phyloP scores from a whole-genome alignment of 2,329 filamentous ascomycete genomes.

The Aspergillus ustus region DNA sequence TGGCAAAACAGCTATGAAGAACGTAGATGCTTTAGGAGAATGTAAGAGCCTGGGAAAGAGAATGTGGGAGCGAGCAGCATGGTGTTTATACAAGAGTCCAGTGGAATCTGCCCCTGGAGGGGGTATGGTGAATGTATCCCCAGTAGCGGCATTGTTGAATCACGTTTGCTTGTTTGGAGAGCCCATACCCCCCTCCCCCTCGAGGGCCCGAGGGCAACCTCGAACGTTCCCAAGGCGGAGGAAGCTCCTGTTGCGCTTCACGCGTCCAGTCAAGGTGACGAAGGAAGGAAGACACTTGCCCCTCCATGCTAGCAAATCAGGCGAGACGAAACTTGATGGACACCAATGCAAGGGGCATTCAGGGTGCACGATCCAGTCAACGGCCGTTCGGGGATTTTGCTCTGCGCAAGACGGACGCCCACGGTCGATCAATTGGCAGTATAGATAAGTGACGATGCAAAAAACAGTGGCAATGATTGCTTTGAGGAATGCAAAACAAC shows the following conservation, averaged over 20 bases:
- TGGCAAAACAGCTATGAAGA: constrained; percentile 41
- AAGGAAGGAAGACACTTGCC: constrained; percentile 33
- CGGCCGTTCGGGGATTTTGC: constrained; percentile 42
- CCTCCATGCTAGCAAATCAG: constrained; percentile 46
- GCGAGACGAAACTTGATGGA: constrained; percentile 39
- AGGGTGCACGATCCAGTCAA: constrained; percentile 42
- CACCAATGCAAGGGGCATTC: constrained; percentile 42
- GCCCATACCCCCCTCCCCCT: constrained; percentile 26
- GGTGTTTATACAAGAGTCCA: constrained; percentile 43
- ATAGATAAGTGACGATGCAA: constrained; percentile 30
- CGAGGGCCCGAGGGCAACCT: constrained; percentile 38
- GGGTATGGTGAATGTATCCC: constrained; percentile 35
- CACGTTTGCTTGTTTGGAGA: constrained; percentile 38
- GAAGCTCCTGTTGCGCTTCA: constrained; percentile 32
- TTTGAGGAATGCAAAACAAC: constrained; percentile 38
- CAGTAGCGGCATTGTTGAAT: constrained; percentile 41
- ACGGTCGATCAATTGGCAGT: constrained; percentile 24
- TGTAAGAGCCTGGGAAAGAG: constrained; percentile 49
- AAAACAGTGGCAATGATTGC: constrained; percentile 36
- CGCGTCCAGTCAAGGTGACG: constrained; percentile 38
- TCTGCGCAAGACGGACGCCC: constrained; percentile 29
- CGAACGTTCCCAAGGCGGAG: constrained; percentile 36
- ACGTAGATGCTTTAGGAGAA: constrained; percentile 47
- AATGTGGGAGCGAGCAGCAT: constrained; percentile 49
- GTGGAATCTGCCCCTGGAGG: constrained; percentile 32